These are phyloP conservation scores for Trametes sanguinea DNA, from an alignment of 768 basidiomycete species.

Conservation along the genomic window DNA sequence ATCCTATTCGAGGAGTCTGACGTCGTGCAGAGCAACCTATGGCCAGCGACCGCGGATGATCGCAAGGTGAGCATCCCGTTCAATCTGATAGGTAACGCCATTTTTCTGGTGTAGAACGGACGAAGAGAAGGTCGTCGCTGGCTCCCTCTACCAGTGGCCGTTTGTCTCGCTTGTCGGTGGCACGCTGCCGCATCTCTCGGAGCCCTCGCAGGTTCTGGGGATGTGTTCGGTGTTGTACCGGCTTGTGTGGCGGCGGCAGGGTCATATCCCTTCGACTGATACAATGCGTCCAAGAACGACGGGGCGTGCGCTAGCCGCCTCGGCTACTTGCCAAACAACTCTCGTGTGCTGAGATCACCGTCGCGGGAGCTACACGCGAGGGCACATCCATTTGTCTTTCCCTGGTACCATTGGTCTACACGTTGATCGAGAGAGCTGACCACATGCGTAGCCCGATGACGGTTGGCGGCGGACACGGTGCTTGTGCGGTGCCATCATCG, in stretches of 20 bases:
- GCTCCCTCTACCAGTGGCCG: conserved; percentile 61
- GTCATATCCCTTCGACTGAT: conserved; percentile 75
- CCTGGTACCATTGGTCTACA: conserved; percentile 10
- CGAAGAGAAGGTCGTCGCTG: conserved; percentile 95
- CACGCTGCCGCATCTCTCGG: conserved; percentile 31
- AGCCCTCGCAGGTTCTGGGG: conserved; percentile 65
- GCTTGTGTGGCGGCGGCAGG: conserved; percentile 36
- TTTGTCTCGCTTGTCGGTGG: conserved; percentile 30
- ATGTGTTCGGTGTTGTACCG: conserved; percentile 27
- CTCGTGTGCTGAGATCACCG: conserved; percentile 68
- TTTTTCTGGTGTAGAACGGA: conserved; percentile 45
- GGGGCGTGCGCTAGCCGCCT: conserved; percentile 20
- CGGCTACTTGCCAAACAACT: conserved; percentile 77
- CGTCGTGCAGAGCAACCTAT: conserved; percentile 55
- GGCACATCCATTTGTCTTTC: conserved; percentile 52
- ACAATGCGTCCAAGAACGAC: conserved; percentile 87
- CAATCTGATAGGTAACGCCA: neutral
- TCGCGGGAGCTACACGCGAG: conserved; percentile 89
- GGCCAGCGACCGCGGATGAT: conserved; percentile 39
- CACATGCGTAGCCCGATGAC: conserved; percentile 48
- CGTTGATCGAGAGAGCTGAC: conserved; percentile 12
- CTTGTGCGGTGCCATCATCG: conserved; percentile 81
- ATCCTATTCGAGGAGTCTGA: conserved; percentile 71
- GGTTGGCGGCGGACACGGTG: conserved; percentile 72
- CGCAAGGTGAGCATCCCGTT: conserved; percentile 54